Percentiles rank a stretch among this genome's conserved stretches.
phyloP scores from a whole-genome alignment of 2,329 filamentous ascomycete genomes.

The Westerdykella aurantiaca region DNA sequence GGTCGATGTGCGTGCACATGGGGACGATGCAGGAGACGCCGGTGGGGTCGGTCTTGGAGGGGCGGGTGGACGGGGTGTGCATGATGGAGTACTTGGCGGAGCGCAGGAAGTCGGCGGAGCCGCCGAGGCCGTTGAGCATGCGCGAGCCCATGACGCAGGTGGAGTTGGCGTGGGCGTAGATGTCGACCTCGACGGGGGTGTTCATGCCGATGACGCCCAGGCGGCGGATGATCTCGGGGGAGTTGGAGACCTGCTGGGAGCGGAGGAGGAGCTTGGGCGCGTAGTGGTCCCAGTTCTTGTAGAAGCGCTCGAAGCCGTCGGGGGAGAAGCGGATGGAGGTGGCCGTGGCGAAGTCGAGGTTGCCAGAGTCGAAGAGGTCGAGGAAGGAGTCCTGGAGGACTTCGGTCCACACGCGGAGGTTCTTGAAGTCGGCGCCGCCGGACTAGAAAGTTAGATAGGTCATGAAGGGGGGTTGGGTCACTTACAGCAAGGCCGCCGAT shows the following conservation, averaged over 20 bases:
- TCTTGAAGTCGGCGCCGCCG: conserved; percentile 69
- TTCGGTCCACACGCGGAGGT: conserved; percentile 90
- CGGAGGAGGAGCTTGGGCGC: conserved; percentile 77
- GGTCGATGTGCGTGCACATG: conserved; percentile 87
- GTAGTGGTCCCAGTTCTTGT: conserved; percentile 76
- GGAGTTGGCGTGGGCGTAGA: conserved; percentile 88
- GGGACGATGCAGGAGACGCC: conserved; percentile 86
- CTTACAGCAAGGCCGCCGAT: conserved; percentile 66
- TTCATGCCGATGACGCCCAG: conserved; percentile 92
- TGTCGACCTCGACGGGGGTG: conserved; percentile 89
- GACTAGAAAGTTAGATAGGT: conserved; percentile 35
- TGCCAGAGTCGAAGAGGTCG: conserved; percentile 82
- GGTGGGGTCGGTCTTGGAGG: conserved; percentile 73
- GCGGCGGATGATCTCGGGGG: conserved; percentile 81
- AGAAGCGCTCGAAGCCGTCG: conserved; percentile 86
- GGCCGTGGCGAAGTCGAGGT: conserved; percentile 83
- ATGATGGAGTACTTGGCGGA: conserved; percentile 82
- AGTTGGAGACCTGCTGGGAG: conserved; percentile 83
- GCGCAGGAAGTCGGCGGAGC: conserved; percentile 75
- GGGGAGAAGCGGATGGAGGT: conserved; percentile 88
- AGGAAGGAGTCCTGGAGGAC: conserved; percentile 90
- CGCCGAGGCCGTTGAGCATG: conserved; percentile 81
- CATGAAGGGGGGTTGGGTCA: neutral
- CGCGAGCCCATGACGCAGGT: conserved; percentile 84
- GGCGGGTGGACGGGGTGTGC: conserved; percentile 80